Evolutionary conservation across 352 stramenopile species (phyloP).

Genomic region (Phytopythium mirpurense): DNA sequence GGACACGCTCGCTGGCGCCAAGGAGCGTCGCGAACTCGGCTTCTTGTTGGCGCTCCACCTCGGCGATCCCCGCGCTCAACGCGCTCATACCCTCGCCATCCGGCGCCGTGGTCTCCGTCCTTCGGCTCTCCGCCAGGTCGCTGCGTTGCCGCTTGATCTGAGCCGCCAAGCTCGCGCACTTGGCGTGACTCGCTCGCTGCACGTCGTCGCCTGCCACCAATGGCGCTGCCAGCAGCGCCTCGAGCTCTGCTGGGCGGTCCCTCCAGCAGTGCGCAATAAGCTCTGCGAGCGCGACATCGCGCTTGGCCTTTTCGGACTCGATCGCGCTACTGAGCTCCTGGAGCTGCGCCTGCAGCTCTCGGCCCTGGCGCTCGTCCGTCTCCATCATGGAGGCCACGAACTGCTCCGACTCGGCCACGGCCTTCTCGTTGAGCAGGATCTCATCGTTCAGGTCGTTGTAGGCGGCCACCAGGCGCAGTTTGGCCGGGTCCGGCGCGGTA

Average conservation of each 20-base stretch:
- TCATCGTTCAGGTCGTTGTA: constrained; percentile 36
- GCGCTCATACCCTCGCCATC: background rate
- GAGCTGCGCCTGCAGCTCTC: constrained; percentile 30
- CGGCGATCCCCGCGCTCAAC: background rate
- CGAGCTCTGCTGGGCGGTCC: background rate
- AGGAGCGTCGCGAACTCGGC: background rate
- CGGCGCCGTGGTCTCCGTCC: background rate
- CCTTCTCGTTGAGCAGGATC: constrained; percentile 36
- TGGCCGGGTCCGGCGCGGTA: constrained; percentile 8
- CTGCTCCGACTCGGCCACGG: constrained; percentile 19
- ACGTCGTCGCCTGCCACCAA: constrained; percentile 6
- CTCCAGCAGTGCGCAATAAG: constrained; percentile 29
- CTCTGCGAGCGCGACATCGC: constrained; percentile 35
- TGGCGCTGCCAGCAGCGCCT: constrained; percentile 3
- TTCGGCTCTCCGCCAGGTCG: background rate
- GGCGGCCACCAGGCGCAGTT: constrained; percentile 10
- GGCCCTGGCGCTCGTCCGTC: constrained; percentile 15
- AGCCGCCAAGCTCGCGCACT: constrained; percentile 7
- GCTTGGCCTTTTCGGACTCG: constrained; percentile 20
- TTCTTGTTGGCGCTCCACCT: background rate
- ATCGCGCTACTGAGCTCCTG: constrained; percentile 31
- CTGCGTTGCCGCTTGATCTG: constrained; percentile 7
- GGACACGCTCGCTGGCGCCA: constrained; percentile 1
- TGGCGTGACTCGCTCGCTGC: constrained; percentile 8
- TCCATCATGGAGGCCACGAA: constrained; percentile 18